phyloP scores from a whole-genome alignment of 2,329 filamentous ascomycete genomes.

The Trichoderma sp. region DNA sequence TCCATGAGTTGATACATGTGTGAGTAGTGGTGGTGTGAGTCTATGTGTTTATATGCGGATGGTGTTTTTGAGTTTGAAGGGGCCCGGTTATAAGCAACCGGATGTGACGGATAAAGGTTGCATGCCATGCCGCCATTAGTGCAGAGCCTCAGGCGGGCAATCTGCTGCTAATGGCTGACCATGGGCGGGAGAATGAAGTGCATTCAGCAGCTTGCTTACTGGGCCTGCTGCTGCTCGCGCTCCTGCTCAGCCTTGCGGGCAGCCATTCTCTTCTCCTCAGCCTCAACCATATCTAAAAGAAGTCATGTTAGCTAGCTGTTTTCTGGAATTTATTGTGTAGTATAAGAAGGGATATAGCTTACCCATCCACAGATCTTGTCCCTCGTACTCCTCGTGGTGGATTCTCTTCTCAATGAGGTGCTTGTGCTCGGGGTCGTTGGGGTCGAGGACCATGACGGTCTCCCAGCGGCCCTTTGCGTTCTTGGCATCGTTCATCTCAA shows the following conservation, averaged over 20 bases:
- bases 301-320: constrained; percentile 19
- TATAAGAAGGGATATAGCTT: constrained; percentile 30
- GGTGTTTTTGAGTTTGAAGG: neutral
- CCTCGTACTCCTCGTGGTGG: constrained; percentile 81
- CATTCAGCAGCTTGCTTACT: constrained; percentile 17
- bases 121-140: constrained; percentile 2
- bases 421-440: constrained; percentile 79
- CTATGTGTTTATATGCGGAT: neutral
- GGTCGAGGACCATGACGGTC: constrained; percentile 77
- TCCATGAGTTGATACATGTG: neutral
- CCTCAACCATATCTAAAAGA: constrained; percentile 70
- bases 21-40: neutral
- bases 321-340: neutral
- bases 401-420: constrained; percentile 81
- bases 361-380: constrained; percentile 93
- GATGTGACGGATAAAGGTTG: constrained; percentile 4
- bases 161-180: neutral
- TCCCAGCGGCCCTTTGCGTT: constrained; percentile 77
- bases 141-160: neutral
- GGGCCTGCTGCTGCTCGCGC: constrained; percentile 18
- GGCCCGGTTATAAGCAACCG: neutral
- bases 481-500: constrained; percentile 76
- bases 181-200: constrained; percentile 3
- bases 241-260: constrained; percentile 35
- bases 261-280: constrained; percentile 64